Percentiles rank a stretch among this genome's conserved stretches.
Conservation (phyloP, 2,329 filamentous ascomycete genomes). For the Neofusicoccum sp. region DNA sequence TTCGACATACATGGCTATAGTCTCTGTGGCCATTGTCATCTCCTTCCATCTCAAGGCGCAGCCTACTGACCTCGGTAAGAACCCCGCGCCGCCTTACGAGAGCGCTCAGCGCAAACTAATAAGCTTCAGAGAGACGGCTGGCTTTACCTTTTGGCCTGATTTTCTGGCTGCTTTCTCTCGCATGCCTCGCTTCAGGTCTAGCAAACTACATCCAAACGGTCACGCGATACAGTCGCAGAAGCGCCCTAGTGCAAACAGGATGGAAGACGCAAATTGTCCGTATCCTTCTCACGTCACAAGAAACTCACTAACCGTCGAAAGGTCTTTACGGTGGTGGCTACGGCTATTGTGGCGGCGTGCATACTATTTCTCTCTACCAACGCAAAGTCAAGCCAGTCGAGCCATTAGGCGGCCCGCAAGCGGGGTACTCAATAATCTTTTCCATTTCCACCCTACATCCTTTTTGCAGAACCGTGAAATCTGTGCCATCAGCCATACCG, state of each 20-base stretch:
- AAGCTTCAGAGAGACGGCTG: slow-evolving; percentile 68
- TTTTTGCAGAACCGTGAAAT: neutral
- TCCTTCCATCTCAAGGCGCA: slow-evolving; percentile 85
- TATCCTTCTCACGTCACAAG: neutral
- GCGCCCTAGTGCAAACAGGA: slow-evolving; percentile 87
- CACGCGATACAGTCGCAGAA: slow-evolving; percentile 75
- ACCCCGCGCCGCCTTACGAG: slow-evolving; percentile 24
- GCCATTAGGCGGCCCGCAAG: neutral
- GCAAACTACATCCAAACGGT: slow-evolving; percentile 86
- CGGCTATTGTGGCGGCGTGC: slow-evolving; percentile 45
- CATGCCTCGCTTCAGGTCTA: slow-evolving; percentile 76
- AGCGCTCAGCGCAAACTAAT: neutral
- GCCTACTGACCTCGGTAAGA: slow-evolving; percentile 55
- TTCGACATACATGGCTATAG: slow-evolving; percentile 86
- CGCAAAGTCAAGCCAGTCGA: slow-evolving; percentile 25
- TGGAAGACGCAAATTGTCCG: slow-evolving; percentile 85
- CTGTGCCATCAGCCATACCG: neutral
- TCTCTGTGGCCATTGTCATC: slow-evolving; percentile 85
- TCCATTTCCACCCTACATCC: neutral
- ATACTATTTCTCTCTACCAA: slow-evolving; percentile 45
- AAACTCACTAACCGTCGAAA: neutral
- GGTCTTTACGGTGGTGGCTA: slow-evolving; percentile 44
- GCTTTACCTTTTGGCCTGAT: slow-evolving; percentile 81
- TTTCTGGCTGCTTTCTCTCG: slow-evolving; percentile 81
- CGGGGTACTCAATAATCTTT: neutral